Evolutionary conservation across 1,139 yeast genomes (phyloP), one percentile per base, ranked within the genome.

Genomic region (Yamadazyma conglobata): DNA sequence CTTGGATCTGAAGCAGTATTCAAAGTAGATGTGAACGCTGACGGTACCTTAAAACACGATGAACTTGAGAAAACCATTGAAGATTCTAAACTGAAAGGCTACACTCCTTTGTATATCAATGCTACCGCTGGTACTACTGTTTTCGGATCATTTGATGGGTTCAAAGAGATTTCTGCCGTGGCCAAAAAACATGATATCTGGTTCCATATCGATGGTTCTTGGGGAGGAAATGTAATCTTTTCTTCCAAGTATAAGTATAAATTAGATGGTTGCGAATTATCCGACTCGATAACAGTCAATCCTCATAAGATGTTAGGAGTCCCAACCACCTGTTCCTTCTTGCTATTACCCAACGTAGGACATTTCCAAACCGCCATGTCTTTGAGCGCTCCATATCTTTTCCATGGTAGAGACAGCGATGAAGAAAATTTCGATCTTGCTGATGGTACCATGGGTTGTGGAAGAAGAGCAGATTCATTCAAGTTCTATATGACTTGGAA

Each of bases 281-380:
- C 93, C 2, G 76, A 85, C 53, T 81, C 91, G n/a, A 66, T 86
- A 35, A 85, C 95, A 3, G 76, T 79, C 12, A 86, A 85, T 50
- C 95, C 95, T 3, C 95, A 86, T 58, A 86, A 86, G 50, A 80
- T 84, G 86, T 69, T 86, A 27, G 95, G 95, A n/a, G 87, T 83
- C 6, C 95, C 95, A 27, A 78, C 81, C 32, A 85, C 95, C 0
- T 86, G 95, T 54, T 82, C 93, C 14, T 86, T 86, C 52, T 60
- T 86, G 38, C 64, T 86, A 31, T 60, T 84, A 10, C 93, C 93
- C 1, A 78, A 84, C 43, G 81, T 77, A 27, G 53, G 73, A 19
- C 56, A 70, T 7, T 81, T 86, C 59, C 84, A 79, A 46, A 68
- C 71, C 27, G 80, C 94, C 8, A 84, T 84, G 66, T 79, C 93